A percentile compares a stretch with the other conserved stretches of the same genome.
Conservation (phyloP, 2,329 filamentous ascomycete species). For the Lachnellula occidentalis region DNA sequence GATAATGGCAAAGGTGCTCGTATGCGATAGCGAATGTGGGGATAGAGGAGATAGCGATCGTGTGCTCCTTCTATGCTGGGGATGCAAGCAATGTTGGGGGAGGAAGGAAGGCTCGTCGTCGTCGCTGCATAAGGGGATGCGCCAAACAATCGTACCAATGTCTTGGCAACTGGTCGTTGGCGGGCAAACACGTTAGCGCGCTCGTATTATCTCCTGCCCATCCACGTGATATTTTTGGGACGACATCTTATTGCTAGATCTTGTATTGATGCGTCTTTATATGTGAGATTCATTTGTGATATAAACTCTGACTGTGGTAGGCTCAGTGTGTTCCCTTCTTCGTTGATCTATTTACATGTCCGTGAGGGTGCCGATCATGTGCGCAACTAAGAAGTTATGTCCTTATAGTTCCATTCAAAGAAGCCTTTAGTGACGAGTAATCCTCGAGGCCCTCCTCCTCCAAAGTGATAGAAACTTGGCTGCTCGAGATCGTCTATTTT, state of each 20-base stretch:
- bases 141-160: constrained; percentile 14
- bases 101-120: constrained; percentile 4
- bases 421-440: too few relatives aligned
- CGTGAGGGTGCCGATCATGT: too few relatives aligned
- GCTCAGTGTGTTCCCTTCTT: too few relatives aligned
- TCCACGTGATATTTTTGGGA: not conserved
- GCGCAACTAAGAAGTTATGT: too few relatives aligned
- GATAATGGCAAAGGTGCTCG: not conserved
- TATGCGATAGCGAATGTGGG: constrained; percentile 17
- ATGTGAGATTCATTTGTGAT: too few relatives aligned
- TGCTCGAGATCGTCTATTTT: too few relatives aligned
- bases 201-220: not conserved
- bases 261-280: too few relatives aligned
- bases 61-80: constrained; percentile 12
- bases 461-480: too few relatives aligned
- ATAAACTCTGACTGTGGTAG: too few relatives aligned
- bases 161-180: constrained; percentile 9
- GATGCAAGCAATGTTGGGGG: constrained; percentile 6
- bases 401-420: too few relatives aligned
- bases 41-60: constrained; percentile 18
- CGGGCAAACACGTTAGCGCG: constrained; percentile 16
- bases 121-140: constrained; percentile 12
- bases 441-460: too few relatives aligned
- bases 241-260: not conserved
- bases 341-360: too few relatives aligned